phyloP scores from a whole-genome alignment of 78 protist species.

The Dictyostelium citrinum region DNA sequence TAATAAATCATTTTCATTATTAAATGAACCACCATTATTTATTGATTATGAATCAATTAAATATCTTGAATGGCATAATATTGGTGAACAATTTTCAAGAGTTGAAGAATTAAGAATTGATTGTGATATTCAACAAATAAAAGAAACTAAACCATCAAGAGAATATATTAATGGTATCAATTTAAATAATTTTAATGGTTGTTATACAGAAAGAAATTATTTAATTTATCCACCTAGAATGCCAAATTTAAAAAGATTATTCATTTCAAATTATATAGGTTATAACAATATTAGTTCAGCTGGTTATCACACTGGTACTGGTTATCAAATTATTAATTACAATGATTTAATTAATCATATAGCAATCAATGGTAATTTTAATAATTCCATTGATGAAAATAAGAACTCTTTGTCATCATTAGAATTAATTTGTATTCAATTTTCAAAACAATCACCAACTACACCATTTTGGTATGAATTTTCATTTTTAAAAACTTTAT shows the following conservation, averaged over 20 bases:
- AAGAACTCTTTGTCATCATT: neutral
- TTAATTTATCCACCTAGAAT: neutral
- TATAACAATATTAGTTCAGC: neutral
- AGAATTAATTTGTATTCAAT: neutral
- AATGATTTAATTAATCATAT: neutral
- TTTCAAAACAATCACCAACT: neutral
- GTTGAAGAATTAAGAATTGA: neutral
- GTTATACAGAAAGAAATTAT: neutral
- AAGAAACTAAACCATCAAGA: neutral
- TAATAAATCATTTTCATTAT: neutral
- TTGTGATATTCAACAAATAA: neutral
- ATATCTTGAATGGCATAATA: neutral
- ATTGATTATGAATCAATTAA: neutral
- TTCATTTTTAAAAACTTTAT: neutral
- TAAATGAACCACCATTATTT: neutral
- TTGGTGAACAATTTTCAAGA: neutral
- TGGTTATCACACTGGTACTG: neutral
- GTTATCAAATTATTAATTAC: neutral
- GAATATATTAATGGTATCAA: neutral
- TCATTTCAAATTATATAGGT: neutral
- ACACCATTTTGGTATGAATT: neutral
- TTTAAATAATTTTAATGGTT: neutral
- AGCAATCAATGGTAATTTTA: neutral
- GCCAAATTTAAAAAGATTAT: neutral
- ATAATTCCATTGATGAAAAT: no score